Percentiles rank a stretch among this genome's conserved stretches.
Conservation (phyloP, 2,329 filamentous ascomycete species). For the Ophiostoma populinum region DNA sequence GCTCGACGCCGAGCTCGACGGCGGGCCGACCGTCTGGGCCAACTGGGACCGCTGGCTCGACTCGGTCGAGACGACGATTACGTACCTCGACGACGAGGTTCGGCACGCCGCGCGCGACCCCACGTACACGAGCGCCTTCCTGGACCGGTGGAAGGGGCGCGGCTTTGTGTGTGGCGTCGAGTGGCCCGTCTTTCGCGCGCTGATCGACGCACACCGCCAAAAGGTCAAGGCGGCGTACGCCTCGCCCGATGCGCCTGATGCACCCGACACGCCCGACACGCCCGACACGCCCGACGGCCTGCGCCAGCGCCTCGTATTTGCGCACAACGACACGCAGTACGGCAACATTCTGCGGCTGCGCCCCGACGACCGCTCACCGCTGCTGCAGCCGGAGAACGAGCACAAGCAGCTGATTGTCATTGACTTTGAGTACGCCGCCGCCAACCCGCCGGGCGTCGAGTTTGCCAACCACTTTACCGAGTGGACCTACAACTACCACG, state of each 20-base stretch:
- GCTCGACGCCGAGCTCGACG: slow-evolving; percentile 56
- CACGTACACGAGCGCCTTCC: slow-evolving; percentile 2
- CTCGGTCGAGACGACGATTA: slow-evolving; percentile 42
- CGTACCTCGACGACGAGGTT: slow-evolving; percentile 41
- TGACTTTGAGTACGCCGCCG: slow-evolving; percentile 92
- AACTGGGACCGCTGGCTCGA: slow-evolving; percentile 91
- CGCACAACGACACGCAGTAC: slow-evolving; percentile 98
- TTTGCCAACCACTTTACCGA: slow-evolving; percentile 98
- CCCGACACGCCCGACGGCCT: slow-evolving; percentile 36
- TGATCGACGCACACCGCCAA: slow-evolving; percentile 59
- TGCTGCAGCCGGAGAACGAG: slow-evolving; percentile 75
- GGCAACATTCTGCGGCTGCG: slow-evolving; percentile 77
- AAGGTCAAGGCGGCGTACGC: slow-evolving; percentile 54
- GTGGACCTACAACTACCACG: slow-evolving; percentile 97
- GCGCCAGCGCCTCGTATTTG: slow-evolving; percentile 67
- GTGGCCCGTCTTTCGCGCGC: slow-evolving; percentile 60
- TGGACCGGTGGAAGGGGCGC: slow-evolving; percentile 43
- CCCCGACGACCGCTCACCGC: slow-evolving; percentile 60
- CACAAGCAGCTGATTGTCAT: slow-evolving; percentile 96
- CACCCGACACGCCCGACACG: slow-evolving; percentile 24
- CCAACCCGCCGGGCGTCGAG: slow-evolving; percentile 72
- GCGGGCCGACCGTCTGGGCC: slow-evolving; percentile 68
- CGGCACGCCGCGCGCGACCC: slow-evolving; percentile 15
- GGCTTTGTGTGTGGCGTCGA: slow-evolving; percentile 71
- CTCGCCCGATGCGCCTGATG: slow-evolving; percentile 8